Evolutionary conservation across 805 yeast species (phyloP), one percentile per base, ranked within the genome.

Genomic region (Cyberlindnera veronae): DNA sequence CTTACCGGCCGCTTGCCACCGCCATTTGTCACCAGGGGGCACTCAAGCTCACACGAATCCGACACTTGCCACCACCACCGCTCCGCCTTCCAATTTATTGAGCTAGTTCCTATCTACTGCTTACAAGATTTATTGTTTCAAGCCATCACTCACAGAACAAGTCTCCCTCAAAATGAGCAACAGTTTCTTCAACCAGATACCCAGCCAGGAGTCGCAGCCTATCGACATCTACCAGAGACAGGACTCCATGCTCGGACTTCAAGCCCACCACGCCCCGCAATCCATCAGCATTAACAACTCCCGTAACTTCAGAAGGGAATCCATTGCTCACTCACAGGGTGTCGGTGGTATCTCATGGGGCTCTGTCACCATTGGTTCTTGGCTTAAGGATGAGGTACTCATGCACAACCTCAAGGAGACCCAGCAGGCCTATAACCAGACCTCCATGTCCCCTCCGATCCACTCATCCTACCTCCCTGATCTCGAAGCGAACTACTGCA

Each of bases 301-400:
- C n/a, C 62, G 79, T 48, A 46, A 43, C 34, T 76, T 89, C 48
- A 77, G 95, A 57, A 72, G 97, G 49, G 98, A 91, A 55, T 80
- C 90, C 42, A 79, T 93, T 43, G 96, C 97, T 22, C 98, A 91
- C 61, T 84, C 96, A 3, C 96, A 88, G 60, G 98, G 98, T 10
- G 86, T 93, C 82, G 98, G 98, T 32, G 99, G 98, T 34, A 85
- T 91, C 24, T 83, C 95, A 8, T 91, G 97, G 96, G 98, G 98
- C 17, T 89, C 95, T 3, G 79, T 90, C 42, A 84, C 95, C 20
- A 89, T 91, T 22, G 97, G 97, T 12, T 81, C 93, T 13, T 91
- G 99, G 99, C 69, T 91, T 18, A 84, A 89, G 58, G 98, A 91
- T 61, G 99, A 91, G 57, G 91, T 84, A 15, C 72, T 84, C 79